Conservation (phyloP, 257 asterid genomes). For the Echium plantagineum region DNA sequence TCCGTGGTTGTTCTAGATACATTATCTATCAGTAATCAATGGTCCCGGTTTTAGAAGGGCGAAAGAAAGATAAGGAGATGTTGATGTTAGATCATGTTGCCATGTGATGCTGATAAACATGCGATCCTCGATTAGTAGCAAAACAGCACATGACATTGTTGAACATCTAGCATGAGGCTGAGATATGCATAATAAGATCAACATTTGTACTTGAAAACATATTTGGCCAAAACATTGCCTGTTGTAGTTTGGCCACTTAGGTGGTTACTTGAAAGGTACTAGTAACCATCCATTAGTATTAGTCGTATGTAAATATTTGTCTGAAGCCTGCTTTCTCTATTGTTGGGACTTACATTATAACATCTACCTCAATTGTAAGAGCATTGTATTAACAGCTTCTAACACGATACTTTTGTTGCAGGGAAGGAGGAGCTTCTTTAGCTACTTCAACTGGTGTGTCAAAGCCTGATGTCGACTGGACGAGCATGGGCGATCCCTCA, state of each 20-base stretch:
- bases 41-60: too few species aligned
- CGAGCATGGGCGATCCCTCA: not conserved
- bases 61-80: too few species aligned
- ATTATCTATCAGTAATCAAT: too few species aligned
- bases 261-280: constrained; percentile 10
- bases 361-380: not conserved
- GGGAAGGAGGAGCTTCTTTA: constrained; percentile 75
- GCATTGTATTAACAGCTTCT: not conserved
- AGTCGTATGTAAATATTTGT: not conserved
- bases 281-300: constrained; percentile 1
- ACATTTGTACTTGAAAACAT: constrained; percentile 9
- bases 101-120: constrained; percentile 5
- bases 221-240: not conserved
- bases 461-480: constrained; percentile 45
- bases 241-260: constrained; percentile 16
- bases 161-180: constrained; percentile 13
- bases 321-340: not conserved
- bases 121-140: constrained; percentile 4
- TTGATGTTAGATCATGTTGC: constrained; percentile 5
- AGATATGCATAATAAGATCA: constrained; percentile 1
- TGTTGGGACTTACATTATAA: not conserved
- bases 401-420: constrained; percentile 16
- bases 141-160: constrained; percentile 3
- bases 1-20: too few species aligned
- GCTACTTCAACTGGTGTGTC: constrained; percentile 80